Base-by-base conservation (phyloP, 2,329 filamentous ascomycete genomes). In the Apiospora marii region DNA sequence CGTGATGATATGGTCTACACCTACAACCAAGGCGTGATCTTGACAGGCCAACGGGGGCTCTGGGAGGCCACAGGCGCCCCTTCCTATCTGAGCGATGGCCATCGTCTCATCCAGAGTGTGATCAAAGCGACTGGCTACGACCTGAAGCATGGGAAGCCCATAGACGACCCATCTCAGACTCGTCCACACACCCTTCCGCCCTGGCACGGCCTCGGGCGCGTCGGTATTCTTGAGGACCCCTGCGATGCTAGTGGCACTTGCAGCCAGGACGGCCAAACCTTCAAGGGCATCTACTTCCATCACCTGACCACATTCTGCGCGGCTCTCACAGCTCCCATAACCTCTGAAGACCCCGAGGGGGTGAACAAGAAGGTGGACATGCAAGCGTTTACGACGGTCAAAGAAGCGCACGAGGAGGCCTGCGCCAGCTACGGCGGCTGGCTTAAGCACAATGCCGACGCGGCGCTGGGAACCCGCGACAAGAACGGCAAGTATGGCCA, bases 221-320 rank as follows among this genome's bases (percentile, higher is more conserved):
- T 89, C 24, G 96, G 96, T 1, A 89, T 98, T 41, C 83, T 98
- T 58, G 94, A 98, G 80, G 96, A 98, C 68, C 83, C 87, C 48
- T 98, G 96, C 80, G 96, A 98, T 80, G 89, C 91, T 2, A 84
- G 84, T 24, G 94, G 90, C 3, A 87, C 84, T 58, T 98, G 95
- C 81, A 94, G 90, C 24, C 95, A 98, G 80, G 89, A 98, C 77
- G 89, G 88, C 0, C 95, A 98, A 78, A 95, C 94, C 0, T 98
- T 98, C 89, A 98, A 98, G 81, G 93, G 94, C 41, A 96, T 98
- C 72, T 98, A 95, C 85, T 97, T 98, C 83, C 94, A 97, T 79
- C 96, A 98, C 79, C 85, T 98, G 2, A 88, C 91, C 0, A 84
- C 90, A 0, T 98, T 98, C 80, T 98, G 96, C 81, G 87, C 88